These are phyloP conservation scores for Hypoxylon subgilvum DNA, from an alignment of 495 filamentous ascomycete genomes.

Conservation along the genomic window DNA sequence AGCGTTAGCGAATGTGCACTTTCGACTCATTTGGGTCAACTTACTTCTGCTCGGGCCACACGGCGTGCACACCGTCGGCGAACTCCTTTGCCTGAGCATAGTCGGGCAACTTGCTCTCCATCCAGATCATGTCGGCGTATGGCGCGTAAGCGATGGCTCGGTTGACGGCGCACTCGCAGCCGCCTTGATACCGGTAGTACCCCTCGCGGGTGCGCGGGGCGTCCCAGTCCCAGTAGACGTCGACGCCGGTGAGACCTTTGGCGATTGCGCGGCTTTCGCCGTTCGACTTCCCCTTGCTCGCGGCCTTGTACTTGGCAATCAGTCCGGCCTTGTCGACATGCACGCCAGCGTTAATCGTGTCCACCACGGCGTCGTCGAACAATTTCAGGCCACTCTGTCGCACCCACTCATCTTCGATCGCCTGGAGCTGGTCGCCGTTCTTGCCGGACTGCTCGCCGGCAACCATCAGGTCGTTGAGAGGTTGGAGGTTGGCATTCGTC, in stretches of 20 bases:
- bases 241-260: constrained; percentile 74
- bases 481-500: too few relatives aligned
- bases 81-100: constrained; percentile 92
- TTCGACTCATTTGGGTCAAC: constrained; percentile 36
- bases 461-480: too few relatives aligned
- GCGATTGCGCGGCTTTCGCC: constrained; percentile 83
- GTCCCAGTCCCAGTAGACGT: constrained; percentile 94
- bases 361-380: too few relatives aligned
- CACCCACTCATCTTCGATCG: too few relatives aligned
- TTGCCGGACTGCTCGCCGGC: too few relatives aligned
- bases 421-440: too few relatives aligned
- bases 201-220: constrained; percentile 88
- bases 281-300: too few relatives aligned
- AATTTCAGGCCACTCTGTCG: too few relatives aligned
- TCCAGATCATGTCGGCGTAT: constrained; percentile 96
- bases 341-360: too few relatives aligned
- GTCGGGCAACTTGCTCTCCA: constrained; percentile 97
- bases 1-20: too few relatives aligned
- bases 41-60: constrained; percentile 95
- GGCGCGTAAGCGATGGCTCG: constrained; percentile 91
- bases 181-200: constrained; percentile 89
- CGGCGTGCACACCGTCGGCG: constrained; percentile 89
- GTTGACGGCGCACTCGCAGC: constrained; percentile 90
- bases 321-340: too few relatives aligned
- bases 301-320: too few relatives aligned